phyloP scores from a whole-genome alignment of 2,329 filamentous ascomycete species.

The Coniochaeta sp. region DNA sequence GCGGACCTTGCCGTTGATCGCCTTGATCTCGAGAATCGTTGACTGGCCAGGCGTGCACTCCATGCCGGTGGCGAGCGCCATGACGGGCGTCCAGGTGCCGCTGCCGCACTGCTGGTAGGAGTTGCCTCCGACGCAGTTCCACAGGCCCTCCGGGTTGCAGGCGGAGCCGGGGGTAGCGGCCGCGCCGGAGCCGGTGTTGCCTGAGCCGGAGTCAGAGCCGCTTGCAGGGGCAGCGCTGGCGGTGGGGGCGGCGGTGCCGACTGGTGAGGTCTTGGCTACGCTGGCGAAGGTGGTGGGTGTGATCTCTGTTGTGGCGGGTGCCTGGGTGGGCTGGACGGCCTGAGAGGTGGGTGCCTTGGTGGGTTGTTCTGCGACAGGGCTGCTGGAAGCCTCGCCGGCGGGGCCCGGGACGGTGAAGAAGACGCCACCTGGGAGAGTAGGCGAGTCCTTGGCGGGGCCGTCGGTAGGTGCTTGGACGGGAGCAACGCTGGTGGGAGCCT shows the following conservation, averaged over 20 bases:
- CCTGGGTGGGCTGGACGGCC: not conserved
- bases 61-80: slow-evolving; percentile 37
- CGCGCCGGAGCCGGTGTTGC: too few relatives aligned
- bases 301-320: too few relatives aligned
- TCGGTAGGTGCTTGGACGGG: too few relatives aligned
- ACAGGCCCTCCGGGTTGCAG: slow-evolving; percentile 40
- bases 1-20: slow-evolving; percentile 15
- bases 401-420: slow-evolving; percentile 26
- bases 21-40: slow-evolving; percentile 15
- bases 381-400: slow-evolving; percentile 1
- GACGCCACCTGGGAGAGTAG: slow-evolving; percentile 23
- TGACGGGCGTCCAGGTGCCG: slow-evolving; percentile 35
- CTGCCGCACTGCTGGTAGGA: slow-evolving; percentile 46
- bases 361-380: slow-evolving; percentile 4
- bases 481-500: slow-evolving; percentile 1
- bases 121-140: slow-evolving; percentile 41
- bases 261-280: slow-evolving; percentile 13
- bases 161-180: slow-evolving; percentile 34
- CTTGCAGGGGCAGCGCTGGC: too few relatives aligned
- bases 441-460: slow-evolving; percentile 10
- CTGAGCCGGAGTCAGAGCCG: slow-evolving; percentile 16
- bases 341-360: not conserved
- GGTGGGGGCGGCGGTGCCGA: slow-evolving; percentile 8
- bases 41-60: slow-evolving; percentile 31
- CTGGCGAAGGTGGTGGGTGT: not conserved